These are phyloP conservation scores for Panicum hallii DNA, from an alignment of 202 grass and related monocot species.

Conservation along the genomic window DNA sequence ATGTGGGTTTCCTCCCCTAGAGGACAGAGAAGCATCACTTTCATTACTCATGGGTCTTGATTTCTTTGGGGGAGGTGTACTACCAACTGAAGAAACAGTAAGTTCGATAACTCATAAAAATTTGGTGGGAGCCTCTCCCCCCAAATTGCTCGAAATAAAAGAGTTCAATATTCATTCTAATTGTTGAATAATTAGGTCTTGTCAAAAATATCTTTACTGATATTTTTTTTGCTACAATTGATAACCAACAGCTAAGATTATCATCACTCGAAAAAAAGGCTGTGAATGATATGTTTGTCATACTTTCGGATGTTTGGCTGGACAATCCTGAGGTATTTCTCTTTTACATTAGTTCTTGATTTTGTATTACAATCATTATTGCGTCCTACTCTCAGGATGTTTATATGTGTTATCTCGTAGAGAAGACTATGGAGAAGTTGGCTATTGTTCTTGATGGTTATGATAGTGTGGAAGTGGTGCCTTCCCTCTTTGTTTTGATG, in stretches of 20 bases:
- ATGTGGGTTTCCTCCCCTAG: constrained; percentile 95
- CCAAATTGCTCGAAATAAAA: background rate
- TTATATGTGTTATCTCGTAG: constrained; percentile 55
- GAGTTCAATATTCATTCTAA: background rate
- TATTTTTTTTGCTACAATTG: constrained; percentile 42
- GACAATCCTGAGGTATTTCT: constrained; percentile 86
- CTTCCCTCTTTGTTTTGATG: constrained; percentile 96
- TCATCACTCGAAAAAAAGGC: constrained; percentile 81
- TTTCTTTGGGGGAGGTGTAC: constrained; percentile 88
- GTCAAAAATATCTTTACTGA: constrained; percentile 27
- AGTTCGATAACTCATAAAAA: constrained; percentile 15
- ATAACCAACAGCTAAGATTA: constrained; percentile 71
- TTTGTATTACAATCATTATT: constrained; percentile 36
- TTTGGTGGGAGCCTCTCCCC: background rate
- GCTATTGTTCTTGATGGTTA: constrained; percentile 90
- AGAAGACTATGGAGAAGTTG: constrained; percentile 93
- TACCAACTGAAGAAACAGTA: constrained; percentile 94
- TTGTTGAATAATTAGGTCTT: constrained; percentile 12
- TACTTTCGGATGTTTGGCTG: constrained; percentile 95
- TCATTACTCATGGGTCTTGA: constrained; percentile 88
- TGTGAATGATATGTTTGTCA: constrained; percentile 97
- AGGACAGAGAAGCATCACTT: constrained; percentile 78
- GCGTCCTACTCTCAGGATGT: constrained; percentile 44
- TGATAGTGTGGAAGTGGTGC: constrained; percentile 84
- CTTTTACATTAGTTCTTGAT: constrained; percentile 42